phyloP scores from a whole-genome alignment of 2,329 filamentous ascomycete genomes.

The Penicillium sp. region DNA sequence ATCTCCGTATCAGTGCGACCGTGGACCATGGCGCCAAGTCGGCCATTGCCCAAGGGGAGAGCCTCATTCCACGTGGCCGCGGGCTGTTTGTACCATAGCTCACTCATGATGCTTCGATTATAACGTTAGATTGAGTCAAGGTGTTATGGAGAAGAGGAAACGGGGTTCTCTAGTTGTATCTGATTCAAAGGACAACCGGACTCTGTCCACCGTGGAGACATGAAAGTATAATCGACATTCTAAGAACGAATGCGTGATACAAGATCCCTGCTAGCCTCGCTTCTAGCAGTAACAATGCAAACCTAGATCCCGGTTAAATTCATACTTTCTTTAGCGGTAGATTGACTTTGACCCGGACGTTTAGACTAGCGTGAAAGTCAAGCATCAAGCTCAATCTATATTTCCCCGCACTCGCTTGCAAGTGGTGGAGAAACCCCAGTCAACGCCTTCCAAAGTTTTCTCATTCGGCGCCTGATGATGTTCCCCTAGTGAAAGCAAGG shows the following conservation, averaged over 20 bases:
- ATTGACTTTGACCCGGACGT: neutral
- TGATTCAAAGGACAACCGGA: neutral
- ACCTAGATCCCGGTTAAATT: neutral
- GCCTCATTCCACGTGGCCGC: constrained; percentile 40
- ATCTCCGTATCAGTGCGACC: constrained; percentile 46
- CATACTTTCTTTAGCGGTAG: neutral
- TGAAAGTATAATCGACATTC: neutral
- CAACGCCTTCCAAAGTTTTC: neutral
- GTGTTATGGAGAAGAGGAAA: too few relatives aligned
- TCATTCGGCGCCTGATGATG: neutral
- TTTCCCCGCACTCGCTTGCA: constrained; percentile 5
- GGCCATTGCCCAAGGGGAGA: constrained; percentile 52
- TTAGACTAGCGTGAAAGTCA: neutral
- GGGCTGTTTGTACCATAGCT: constrained; percentile 31
- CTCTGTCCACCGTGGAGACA: neutral
- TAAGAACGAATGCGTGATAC: too few relatives aligned
- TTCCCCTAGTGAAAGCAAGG: neutral
- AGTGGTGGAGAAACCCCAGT: constrained; percentile 17
- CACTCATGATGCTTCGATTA: constrained; percentile 15
- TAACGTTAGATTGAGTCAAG: neutral
- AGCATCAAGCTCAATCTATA: neutral
- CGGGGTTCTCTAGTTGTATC: neutral
- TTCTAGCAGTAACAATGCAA: too few relatives aligned
- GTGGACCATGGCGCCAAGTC: constrained; percentile 49
- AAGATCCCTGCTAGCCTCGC: too few relatives aligned